Percentiles rank a stretch among this genome's conserved stretches.
Evolutionary conservation across 352 stramenopile genomes (phyloP).

Genomic region (Globisporangium orthogonon): DNA sequence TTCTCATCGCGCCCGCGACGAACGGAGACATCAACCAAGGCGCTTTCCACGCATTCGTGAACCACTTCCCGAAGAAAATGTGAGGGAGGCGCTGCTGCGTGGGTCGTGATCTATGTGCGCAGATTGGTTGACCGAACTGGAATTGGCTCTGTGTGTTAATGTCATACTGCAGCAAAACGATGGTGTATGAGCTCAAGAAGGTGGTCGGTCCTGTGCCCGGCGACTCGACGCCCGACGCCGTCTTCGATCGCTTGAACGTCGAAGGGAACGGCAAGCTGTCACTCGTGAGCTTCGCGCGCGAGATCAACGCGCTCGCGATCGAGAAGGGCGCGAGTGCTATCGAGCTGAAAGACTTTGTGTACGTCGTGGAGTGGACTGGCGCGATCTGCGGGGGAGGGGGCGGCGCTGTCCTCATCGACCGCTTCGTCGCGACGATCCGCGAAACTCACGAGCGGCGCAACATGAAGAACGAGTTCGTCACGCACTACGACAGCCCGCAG

Average conservation of each 20-base stretch:
- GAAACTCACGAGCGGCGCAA: constrained; percentile 69
- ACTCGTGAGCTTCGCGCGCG: constrained; percentile 45
- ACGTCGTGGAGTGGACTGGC: constrained; percentile 67
- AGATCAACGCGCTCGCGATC: constrained; percentile 45
- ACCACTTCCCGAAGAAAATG: constrained; percentile 79
- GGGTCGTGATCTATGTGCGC: neutral
- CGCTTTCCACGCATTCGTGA: constrained; percentile 71
- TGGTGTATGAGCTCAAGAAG: constrained; percentile 71
- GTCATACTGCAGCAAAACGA: constrained; percentile 25
- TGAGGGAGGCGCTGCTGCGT: constrained; percentile 14
- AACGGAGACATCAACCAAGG: constrained; percentile 61
- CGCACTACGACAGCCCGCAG: constrained; percentile 68
- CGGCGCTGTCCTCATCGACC: constrained; percentile 64
- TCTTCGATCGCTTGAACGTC: constrained; percentile 69
- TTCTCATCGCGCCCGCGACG: constrained; percentile 52
- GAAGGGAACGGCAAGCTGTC: constrained; percentile 67
- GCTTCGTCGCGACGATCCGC: constrained; percentile 58
- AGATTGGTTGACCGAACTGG: neutral
- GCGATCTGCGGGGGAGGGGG: constrained; percentile 58
- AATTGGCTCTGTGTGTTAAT: neutral
- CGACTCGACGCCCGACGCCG: constrained; percentile 29
- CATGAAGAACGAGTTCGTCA: constrained; percentile 83
- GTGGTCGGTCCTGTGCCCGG: constrained; percentile 36
- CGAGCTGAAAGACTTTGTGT: constrained; percentile 69
- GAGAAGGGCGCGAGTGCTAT: constrained; percentile 46